Percentiles rank a stretch among this genome's conserved stretches.
Evolutionary conservation across 768 basidiomycete genomes (phyloP).

Genomic region (Panellus pusillus): DNA sequence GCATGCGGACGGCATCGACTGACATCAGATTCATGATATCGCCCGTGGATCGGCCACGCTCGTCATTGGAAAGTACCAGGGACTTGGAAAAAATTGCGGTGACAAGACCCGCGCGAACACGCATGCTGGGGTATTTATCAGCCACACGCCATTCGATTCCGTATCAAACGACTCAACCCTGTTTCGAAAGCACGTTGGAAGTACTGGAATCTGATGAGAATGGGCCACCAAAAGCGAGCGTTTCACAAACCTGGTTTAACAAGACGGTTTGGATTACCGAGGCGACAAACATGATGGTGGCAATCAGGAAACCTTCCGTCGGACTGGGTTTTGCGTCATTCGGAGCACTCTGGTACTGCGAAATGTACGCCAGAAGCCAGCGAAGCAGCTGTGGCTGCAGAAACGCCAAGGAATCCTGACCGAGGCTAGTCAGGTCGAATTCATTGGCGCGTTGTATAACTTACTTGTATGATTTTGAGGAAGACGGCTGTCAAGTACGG

Average conservation of each 20-base stretch:
- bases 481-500: constrained; percentile 63
- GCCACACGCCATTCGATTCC: neutral
- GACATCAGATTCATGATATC: constrained; percentile 96
- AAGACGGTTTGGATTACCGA: constrained; percentile 78
- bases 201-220: constrained; percentile 48
- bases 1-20: constrained; percentile 77
- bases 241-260: constrained; percentile 66
- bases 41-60: constrained; percentile 77
- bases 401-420: constrained; percentile 70
- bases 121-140: constrained; percentile 55
- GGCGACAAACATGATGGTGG: constrained; percentile 75
- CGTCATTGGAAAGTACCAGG: constrained; percentile 82
- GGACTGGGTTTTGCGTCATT: constrained; percentile 37
- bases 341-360: constrained; percentile 62
- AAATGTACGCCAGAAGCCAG: constrained; percentile 77
- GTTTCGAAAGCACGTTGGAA: constrained; percentile 83
- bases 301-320: constrained; percentile 74
- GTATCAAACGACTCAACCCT: constrained; percentile 36
- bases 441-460: too few relatives aligned
- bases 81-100: constrained; percentile 85
- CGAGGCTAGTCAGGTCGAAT: neutral
- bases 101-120: constrained; percentile 88
- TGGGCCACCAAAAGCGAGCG: neutral
- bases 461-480: constrained; percentile 67
- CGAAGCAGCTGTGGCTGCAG: constrained; percentile 86